Evolutionary conservation across 2,329 filamentous ascomycete genomes (phyloP), one percentile per base, ranked within the genome.

Genomic region (Fusarium sp.): DNA sequence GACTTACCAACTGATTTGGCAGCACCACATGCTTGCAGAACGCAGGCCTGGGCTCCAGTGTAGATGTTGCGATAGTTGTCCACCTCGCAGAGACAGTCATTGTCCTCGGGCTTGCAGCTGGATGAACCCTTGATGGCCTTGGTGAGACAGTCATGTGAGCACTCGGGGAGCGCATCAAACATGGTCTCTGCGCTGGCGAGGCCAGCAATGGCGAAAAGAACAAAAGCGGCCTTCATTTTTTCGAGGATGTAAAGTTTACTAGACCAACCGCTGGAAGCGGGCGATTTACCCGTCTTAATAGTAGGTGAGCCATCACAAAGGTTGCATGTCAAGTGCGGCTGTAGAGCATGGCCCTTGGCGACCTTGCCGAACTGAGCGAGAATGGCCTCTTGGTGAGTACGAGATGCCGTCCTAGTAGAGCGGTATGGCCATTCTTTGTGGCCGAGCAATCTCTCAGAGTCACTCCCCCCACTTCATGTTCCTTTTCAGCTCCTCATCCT

Each of bases 21-120:
- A 20, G 85, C 82, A 27, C 87, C 85, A 32, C 82, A 81, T 25
- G 82, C 79, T 4, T 86, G 85, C 68, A 85, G 87, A 15, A 83
- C 82, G 35, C 82, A 78, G 67, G 83, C 84, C 59, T 84, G 80
- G 10, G 83, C 83, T 27, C 81, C 81, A 38, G 84, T 80, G 50
- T 82, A 81, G 12, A 78, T 84, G 68, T 84, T 78, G 76, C 86
- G 84, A 60, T 78, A 78, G 62, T 78, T 78, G 70, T 71, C 65
- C 10, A 71, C 68, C 57, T 74, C 71, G 63, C 76, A 78, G 54
- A 76, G 64, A 54, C 76, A 78, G 14, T 70, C 54, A 50, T 56
- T 69, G 66, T 78, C 76, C 63, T 76, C 66, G 4, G 74, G 59
- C 22, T 38, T 62, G 68, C 75, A 78, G 15, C 67, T 32, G 22